Conservation (phyloP, 2,329 filamentous ascomycete species). For the Colletotrichum liaoningense region DNA sequence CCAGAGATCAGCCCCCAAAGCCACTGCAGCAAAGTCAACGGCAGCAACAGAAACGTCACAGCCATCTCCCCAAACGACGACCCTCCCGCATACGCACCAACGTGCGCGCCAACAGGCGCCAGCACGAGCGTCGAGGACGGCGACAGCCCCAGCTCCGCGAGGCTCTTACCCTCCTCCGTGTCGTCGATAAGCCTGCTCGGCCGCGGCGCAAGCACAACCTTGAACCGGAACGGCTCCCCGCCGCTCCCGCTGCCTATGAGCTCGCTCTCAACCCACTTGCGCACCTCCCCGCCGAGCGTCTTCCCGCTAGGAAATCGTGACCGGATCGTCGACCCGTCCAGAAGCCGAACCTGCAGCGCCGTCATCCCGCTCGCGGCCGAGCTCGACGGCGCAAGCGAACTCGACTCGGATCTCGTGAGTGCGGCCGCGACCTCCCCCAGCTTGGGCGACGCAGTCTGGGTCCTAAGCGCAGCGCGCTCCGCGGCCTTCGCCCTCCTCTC, state of each 20-base stretch:
- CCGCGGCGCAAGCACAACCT: constrained; percentile 82
- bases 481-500: constrained; percentile 71
- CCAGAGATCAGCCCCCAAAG: constrained; percentile 44
- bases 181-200: constrained; percentile 81
- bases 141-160: constrained; percentile 77
- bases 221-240: constrained; percentile 80
- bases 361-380: constrained; percentile 42
- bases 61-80: constrained; percentile 36
- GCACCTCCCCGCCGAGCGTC: constrained; percentile 74
- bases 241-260: constrained; percentile 62
- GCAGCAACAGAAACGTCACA: constrained; percentile 20
- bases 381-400: constrained; percentile 44
- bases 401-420: constrained; percentile 46
- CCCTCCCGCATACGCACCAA: constrained; percentile 52
- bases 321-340: constrained; percentile 85
- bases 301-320: constrained; percentile 72
- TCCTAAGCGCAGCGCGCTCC: constrained; percentile 56
- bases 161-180: constrained; percentile 76
- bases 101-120: constrained; percentile 70
- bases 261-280: constrained; percentile 80
- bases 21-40: constrained; percentile 47
- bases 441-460: constrained; percentile 41
- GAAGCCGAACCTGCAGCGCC: constrained; percentile 81
- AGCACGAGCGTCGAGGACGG: constrained; percentile 88
- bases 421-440: constrained; percentile 44